Percentiles rank a stretch among this genome's conserved stretches.
phyloP scores from a whole-genome alignment of 768 basidiomycete genomes.

The Mrakia blollopis region DNA sequence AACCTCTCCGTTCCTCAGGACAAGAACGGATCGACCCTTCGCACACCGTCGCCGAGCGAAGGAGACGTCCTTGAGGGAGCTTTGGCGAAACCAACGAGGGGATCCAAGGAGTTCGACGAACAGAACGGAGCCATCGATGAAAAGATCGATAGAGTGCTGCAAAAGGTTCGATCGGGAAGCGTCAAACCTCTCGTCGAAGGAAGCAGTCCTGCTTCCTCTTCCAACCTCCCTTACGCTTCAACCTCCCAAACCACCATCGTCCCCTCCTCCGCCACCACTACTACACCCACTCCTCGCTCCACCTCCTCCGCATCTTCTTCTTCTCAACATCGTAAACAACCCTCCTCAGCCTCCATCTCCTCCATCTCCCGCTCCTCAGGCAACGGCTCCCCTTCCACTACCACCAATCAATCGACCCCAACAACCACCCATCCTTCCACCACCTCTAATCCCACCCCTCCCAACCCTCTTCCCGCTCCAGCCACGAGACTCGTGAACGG shows the following conservation, averaged over 20 bases:
- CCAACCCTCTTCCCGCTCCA: not conserved
- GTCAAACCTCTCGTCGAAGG: slow-evolving; percentile 26
- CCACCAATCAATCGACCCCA: slow-evolving; percentile 32
- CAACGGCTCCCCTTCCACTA: slow-evolving; percentile 31
- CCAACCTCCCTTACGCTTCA: slow-evolving; percentile 31
- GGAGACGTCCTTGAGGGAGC: slow-evolving; percentile 44
- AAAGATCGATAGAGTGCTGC: slow-evolving; percentile 46
- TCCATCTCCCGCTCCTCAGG: slow-evolving; percentile 46
- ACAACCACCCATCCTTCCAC: slow-evolving; percentile 42
- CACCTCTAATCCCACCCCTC: slow-evolving; percentile 38
- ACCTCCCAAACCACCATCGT: slow-evolving; percentile 42
- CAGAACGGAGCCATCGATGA: slow-evolving; percentile 41
- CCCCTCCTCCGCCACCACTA: not conserved
- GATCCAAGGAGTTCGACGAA: slow-evolving; percentile 28
- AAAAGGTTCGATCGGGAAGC: slow-evolving; percentile 42
- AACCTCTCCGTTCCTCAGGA: slow-evolving; percentile 29
- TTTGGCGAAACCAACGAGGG: slow-evolving; percentile 34
- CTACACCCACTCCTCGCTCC: slow-evolving; percentile 33
- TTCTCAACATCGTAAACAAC: slow-evolving; percentile 51
- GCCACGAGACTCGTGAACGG: slow-evolving; percentile 29
- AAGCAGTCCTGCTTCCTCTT: not conserved
- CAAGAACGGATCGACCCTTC: not conserved
- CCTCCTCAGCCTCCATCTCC: slow-evolving; percentile 69
- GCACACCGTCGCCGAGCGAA: slow-evolving; percentile 1
- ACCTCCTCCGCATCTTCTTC: slow-evolving; percentile 48